Evolutionary conservation across 352 stramenopile genomes (phyloP), one percentile per base, ranked within the genome.

Genomic region (Nothophytophthora sp.): DNA sequence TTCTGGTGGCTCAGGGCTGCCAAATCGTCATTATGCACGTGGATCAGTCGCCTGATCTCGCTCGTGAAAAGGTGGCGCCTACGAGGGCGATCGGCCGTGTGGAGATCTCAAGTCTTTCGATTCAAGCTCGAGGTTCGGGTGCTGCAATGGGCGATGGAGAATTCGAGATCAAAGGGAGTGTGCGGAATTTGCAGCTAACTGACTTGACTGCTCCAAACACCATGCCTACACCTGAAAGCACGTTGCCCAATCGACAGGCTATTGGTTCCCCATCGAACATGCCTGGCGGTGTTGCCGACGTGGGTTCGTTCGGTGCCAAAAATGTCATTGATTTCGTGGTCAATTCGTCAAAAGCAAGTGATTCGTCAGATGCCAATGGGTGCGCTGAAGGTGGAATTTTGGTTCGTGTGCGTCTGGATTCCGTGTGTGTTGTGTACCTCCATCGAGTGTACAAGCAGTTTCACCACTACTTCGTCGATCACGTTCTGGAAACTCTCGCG

Each of bases 371-470:
- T 30, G n/a, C 39, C 27, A 48, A 36, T 30, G 44, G 40, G 7
- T 15, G 24, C 29, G 33, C n/a, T 41, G 59, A 64, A 34, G 37
- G 41, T 11, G 50, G 48, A 12, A 53, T 67, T 37, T 24, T 69
- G 19, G 60, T 81, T 40, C 74, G 60, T 36, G 64, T 86, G 36
- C 81, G 82, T 4, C 60, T 95, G 19, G 86, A 95, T 45, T 90
- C 86, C 1, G 76, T 94, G 8, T 88, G 81, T 44, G 56, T 90
- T n/a, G 65, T 81, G 33, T 93, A 95, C 37, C 61, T 95, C 22
- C 86, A 94, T 57, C 81, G 86, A 25, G 76, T 95, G 27, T 90
- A 88, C 67, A 95, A 95, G 45, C 86, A 95, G 51, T 88, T 92
- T 33, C 65, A 89, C 13, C 81, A 93, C 47, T 93, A 85, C 44